Conservation (phyloP, 805 yeast species). For the Nakazawaea molendinolei region DNA sequence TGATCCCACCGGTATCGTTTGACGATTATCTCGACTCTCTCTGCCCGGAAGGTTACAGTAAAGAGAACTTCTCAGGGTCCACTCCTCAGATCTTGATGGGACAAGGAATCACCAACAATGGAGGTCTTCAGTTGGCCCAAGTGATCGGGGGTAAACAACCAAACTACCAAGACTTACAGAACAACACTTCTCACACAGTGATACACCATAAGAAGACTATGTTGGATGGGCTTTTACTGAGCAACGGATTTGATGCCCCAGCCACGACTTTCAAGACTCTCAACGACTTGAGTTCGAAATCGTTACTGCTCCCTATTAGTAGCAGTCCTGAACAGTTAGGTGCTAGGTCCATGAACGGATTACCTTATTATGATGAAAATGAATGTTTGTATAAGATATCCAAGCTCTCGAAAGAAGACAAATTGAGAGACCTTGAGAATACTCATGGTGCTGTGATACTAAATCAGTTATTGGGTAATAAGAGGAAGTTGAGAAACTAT, state of each 20-base stretch:
- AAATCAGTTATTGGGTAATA: slow-evolving; percentile 36
- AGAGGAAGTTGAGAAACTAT: slow-evolving; percentile 32
- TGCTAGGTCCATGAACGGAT: slow-evolving; percentile 28
- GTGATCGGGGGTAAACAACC: slow-evolving; percentile 24
- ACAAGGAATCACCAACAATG: slow-evolving; percentile 26
- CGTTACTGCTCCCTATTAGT: slow-evolving; percentile 19
- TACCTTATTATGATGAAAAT: slow-evolving; percentile 34
- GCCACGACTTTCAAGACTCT: slow-evolving; percentile 14
- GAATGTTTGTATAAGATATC: slow-evolving; percentile 15
- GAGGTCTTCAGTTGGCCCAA: slow-evolving; percentile 25
- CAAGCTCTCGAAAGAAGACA: slow-evolving; percentile 21
- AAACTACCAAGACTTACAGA: slow-evolving; percentile 25
- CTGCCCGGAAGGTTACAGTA: slow-evolving; percentile 5
- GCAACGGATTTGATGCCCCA: slow-evolving; percentile 12
- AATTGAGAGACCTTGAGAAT: slow-evolving; percentile 40
- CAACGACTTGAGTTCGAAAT: slow-evolving; percentile 20
- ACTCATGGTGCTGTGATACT: slow-evolving; percentile 41
- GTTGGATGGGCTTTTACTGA: slow-evolving; percentile 13
- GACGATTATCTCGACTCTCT: slow-evolving; percentile 11
- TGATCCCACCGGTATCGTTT: slow-evolving; percentile 4
- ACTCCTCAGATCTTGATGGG: slow-evolving; percentile 17
- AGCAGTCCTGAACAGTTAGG: slow-evolving; percentile 15
- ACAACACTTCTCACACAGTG: slow-evolving; percentile 11
- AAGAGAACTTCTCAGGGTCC: slow-evolving; percentile 4
- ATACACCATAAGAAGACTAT: slow-evolving; percentile 14